Evolutionary conservation across 345 rosid species (phyloP), one percentile per base, ranked within the genome.

Genomic region (Populus alba): DNA sequence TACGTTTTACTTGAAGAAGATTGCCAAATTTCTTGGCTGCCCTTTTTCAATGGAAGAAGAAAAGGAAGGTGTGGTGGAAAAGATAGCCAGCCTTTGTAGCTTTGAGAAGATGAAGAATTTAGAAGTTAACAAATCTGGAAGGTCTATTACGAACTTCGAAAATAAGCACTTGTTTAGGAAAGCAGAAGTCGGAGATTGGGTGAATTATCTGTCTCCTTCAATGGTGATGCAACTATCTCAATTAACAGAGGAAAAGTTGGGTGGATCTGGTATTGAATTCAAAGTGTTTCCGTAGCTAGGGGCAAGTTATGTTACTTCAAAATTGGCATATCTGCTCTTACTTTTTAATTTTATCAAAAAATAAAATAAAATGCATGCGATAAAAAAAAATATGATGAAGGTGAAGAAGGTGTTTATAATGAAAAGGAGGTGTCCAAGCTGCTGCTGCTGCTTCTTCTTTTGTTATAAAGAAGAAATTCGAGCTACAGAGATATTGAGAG

Each of bases 211-310:
- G 31, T 73, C 81, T 22, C 77, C 81, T 38, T 51, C 77, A 25
- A 78, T 78, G 81, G 76, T 39, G 16, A 53, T 39, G 33, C 49
- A 76, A 18, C 2, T 74, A 11, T 7, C 80, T 38, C 51, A 73
- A 13, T 16, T 88, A 51, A 83, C 81, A 85, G 84, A 89, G 35
- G 87, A 87, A 37, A 88, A 83, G 79, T 71, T 88, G 3, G 85
- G 82, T 72, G 91, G 83, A 20, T 84, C 87, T 73, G 91, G 89
- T 76, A 84, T 91, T 63, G 55, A 80, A 59, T 90, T 89, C 82
- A 86, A 82, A 84, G 18, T 79, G 23, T 12, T 20, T 53, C 25
- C 61, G 49, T 23, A 31, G 29, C 66, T 13, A 27, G 17, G 45
- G 33, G 57, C 16, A 61, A 18, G 43, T 23, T 47, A 15, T 15